Evolutionary conservation across 164 flowering plant genomes (phyloP).

Genomic region (Nymphaea thermarum): DNA sequence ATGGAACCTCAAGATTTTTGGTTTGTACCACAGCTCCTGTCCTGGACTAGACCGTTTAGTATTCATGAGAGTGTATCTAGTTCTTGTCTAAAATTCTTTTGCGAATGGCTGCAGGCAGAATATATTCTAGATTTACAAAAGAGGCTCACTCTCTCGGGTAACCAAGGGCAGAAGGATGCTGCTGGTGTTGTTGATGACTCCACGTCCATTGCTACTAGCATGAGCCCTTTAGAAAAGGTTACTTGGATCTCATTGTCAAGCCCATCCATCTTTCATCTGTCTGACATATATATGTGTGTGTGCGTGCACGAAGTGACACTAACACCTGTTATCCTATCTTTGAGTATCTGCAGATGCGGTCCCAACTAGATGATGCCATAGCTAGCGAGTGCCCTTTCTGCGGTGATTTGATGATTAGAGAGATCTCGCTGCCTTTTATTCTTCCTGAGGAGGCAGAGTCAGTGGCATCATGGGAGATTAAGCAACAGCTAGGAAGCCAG

Average conservation of each 20-base stretch:
- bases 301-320: conserved; percentile 68
- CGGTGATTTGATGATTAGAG: conserved; percentile 91
- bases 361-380: conserved; percentile 89
- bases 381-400: conserved; percentile 99
- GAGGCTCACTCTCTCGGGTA: conserved; percentile 67
- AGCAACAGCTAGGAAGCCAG: conserved; percentile 37
- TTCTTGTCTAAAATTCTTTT: not conserved
- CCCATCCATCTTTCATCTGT: not conserved
- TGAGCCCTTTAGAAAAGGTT: conserved; percentile 71
- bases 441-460: conserved; percentile 50
- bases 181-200: conserved; percentile 46
- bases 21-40: no score
- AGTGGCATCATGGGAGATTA: conserved; percentile 75
- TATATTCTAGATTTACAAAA: conserved; percentile 85
- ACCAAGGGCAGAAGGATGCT: conserved; percentile 34
- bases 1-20: no score
- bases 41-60: no score
- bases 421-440: conserved; percentile 78
- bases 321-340: not conserved
- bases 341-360: conserved; percentile 42
- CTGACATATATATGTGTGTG: conserved; percentile 15
- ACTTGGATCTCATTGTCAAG: not conserved
- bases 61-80: no score
- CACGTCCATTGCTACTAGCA: conserved; percentile 29
- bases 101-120: conserved; percentile 54